Percentiles rank a stretch among this genome's conserved stretches.
These are phyloP conservation scores for Fraxinus angustifolia DNA, from an alignment of 305 asterid genomes.

Conservation along the genomic window DNA sequence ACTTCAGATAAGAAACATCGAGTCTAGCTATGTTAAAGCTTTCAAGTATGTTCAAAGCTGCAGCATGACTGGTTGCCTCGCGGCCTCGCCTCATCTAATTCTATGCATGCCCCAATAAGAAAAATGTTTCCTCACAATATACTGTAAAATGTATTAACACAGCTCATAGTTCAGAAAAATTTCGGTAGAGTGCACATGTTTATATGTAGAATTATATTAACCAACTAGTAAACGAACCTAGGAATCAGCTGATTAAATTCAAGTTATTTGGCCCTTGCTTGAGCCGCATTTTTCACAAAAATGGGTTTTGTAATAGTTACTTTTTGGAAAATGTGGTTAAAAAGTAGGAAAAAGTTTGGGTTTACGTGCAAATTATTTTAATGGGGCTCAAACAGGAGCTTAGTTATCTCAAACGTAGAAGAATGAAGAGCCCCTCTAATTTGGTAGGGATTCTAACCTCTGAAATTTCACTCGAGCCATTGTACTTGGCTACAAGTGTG, in stretches of 20 bases:
- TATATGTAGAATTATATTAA: background rate
- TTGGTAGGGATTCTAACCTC: constrained; percentile 49
- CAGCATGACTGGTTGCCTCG: background rate
- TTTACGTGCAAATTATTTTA: background rate
- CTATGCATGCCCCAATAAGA: background rate
- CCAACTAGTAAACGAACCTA: background rate
- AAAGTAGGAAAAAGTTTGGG: background rate
- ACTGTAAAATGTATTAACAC: background rate
- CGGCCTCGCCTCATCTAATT: background rate
- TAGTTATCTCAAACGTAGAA: background rate
- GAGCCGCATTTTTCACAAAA: background rate
- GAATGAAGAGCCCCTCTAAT: background rate
- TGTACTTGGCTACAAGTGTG: constrained; percentile 89
- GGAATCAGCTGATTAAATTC: background rate
- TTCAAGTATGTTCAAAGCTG: background rate
- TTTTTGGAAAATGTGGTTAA: background rate
- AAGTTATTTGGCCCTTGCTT: constrained; percentile 3
- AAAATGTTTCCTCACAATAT: background rate
- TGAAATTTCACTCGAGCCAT: constrained; percentile 64
- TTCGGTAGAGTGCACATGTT: background rate
- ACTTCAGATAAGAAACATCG: constrained; percentile 7
- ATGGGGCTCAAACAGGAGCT: background rate
- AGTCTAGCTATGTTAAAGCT: background rate
- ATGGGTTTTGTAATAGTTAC: background rate
- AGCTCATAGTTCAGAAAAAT: constrained; percentile 1